Conservation (phyloP, 768 basidiomycete genomes). For the Hygrocybe punicea region DNA sequence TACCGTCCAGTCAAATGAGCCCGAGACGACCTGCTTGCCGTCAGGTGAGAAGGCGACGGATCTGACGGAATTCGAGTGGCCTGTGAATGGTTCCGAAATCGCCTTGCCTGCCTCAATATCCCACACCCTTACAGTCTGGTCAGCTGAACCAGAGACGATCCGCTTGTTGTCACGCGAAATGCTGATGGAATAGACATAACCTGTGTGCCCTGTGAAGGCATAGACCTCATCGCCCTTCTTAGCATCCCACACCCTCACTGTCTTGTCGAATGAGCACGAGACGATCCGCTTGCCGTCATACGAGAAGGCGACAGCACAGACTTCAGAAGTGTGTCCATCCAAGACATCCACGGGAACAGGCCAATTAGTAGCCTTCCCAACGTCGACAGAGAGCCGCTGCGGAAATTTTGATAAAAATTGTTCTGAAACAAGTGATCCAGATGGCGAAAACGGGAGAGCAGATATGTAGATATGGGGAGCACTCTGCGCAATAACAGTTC, state of each 20-base stretch:
- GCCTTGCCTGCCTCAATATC: slow-evolving; percentile 1
- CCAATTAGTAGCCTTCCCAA: slow-evolving; percentile 10
- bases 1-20: slow-evolving; percentile 17
- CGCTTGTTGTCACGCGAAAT: slow-evolving; percentile 25
- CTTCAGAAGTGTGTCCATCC: slow-evolving; percentile 10
- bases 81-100: slow-evolving; percentile 11
- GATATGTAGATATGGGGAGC: slow-evolving; percentile 41
- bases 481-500: slow-evolving; percentile 26
- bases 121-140: slow-evolving; percentile 16
- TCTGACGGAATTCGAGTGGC: slow-evolving; percentile 16
- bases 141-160: slow-evolving; percentile 24
- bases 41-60: slow-evolving; percentile 28
- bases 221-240: slow-evolving; percentile 16
- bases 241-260: slow-evolving; percentile 21
- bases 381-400: background rate
- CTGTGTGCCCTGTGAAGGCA: slow-evolving; percentile 11
- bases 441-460: slow-evolving; percentile 35
- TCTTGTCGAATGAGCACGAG: slow-evolving; percentile 13
- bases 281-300: too few relatives aligned
- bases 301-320: slow-evolving; percentile 15
- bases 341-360: slow-evolving; percentile 14
- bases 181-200: slow-evolving; percentile 17
- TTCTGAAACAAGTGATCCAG: slow-evolving; percentile 19
- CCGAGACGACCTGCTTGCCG: slow-evolving; percentile 22
- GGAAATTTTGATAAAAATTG: slow-evolving; percentile 8